Evolutionary conservation across 2,329 filamentous ascomycete genomes (phyloP), one percentile per base, ranked within the genome.

Genomic region (Endoconidiophora polonica): DNA sequence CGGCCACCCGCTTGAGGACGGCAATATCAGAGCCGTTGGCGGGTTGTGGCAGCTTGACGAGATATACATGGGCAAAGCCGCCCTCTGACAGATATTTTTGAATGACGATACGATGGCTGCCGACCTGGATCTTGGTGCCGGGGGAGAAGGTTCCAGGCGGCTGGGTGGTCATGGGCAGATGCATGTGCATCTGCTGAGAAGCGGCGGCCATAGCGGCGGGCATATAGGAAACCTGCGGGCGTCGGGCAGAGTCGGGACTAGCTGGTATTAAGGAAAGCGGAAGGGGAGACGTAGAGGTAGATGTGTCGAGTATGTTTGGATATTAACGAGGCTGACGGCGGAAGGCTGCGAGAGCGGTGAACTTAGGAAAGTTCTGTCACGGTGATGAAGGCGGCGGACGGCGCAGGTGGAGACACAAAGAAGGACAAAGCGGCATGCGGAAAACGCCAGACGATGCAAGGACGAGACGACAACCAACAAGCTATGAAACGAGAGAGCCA

Each of bases 41-140:
- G 51, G 85, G 74, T 57, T 81, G 75, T 33, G 86, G 79, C 54
- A 96, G 71, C 63, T 84, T 86, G 62, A 96, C 91, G 46, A 96
- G 81, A 67, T 98, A 98, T 60, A 98, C 91, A 66, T 98, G 91
- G 59, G 91, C 91, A 62, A 98, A 98, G 39, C 91, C 91, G 57
- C 91, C 91, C 68, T 98, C 91, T 55, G 91, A 96, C 45, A 98
- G 81, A 66, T 98, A 98, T 65, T 90, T 91, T 62, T 95, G 87
- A 58, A 98, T 93, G 47, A 93, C 76, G 54, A 96, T 88, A 56
- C 87, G 81, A 65, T 98, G 91, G 62, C 76, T 78, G 62, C 91
- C 91, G 51, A 95, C 86, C 63, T 94, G 88, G 60, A 98, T 93
- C 72, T 96, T 95, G 55, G 91, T 98, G 41, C 90, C 90, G 5